These are phyloP conservation scores for Fusarium equiseti DNA, from an alignment of 2,329 filamentous ascomycete genomes.

Conservation along the genomic window DNA sequence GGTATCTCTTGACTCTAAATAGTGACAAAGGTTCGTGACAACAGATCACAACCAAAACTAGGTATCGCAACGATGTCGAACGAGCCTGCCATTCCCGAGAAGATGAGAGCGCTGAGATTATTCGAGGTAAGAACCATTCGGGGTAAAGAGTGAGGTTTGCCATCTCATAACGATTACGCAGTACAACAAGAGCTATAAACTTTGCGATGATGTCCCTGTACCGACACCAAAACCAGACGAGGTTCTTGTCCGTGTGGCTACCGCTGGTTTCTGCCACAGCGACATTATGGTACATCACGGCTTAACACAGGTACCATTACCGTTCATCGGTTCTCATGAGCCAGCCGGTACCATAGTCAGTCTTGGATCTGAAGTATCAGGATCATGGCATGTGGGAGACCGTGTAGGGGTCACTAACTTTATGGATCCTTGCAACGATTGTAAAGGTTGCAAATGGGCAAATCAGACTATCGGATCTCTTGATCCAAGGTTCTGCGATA, in stretches of 20 bases:
- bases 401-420: constrained; percentile 38
- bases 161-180: constrained; percentile 2
- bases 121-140: constrained; percentile 23
- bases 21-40: background rate
- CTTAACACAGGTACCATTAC: constrained; percentile 27
- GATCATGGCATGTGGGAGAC: constrained; percentile 28
- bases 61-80: background rate
- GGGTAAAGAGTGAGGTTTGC: background rate
- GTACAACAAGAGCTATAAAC: constrained; percentile 25
- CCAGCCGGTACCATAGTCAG: constrained; percentile 38
- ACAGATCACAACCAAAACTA: no score
- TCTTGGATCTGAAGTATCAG: constrained; percentile 24
- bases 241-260: constrained; percentile 24
- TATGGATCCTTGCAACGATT: constrained; percentile 33
- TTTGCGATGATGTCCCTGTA: constrained; percentile 22
- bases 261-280: constrained; percentile 37
- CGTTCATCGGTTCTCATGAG: constrained; percentile 42
- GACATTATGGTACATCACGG: constrained; percentile 40
- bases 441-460: constrained; percentile 35
- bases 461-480: constrained; percentile 13
- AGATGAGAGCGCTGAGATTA: constrained; percentile 36
- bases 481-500: constrained; percentile 36
- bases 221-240: constrained; percentile 20
- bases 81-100: constrained; percentile 5
- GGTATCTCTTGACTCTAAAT: background rate